These are phyloP conservation scores for Fraxinus dipetala DNA, from an alignment of 305 asterid species.

Conservation along the genomic window DNA sequence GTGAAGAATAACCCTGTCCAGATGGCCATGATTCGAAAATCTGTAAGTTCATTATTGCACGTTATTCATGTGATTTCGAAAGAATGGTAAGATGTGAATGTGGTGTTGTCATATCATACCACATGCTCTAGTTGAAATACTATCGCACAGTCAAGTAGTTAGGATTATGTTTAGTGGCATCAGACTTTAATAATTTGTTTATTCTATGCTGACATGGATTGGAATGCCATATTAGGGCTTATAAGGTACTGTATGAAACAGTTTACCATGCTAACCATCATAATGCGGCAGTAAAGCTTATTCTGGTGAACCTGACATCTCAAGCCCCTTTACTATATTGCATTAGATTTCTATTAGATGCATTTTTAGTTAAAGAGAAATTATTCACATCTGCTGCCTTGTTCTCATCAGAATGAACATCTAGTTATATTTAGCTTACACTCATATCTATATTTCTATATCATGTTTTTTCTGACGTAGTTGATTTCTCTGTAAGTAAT, in stretches of 20 bases:
- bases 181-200: background rate
- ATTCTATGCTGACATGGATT: background rate
- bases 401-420: background rate
- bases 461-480: background rate
- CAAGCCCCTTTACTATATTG: background rate
- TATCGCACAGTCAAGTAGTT: constrained; percentile 2
- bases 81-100: background rate
- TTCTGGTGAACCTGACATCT: background rate
- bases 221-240: background rate
- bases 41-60: constrained; percentile 46
- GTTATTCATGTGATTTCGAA: constrained; percentile 1
- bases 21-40: constrained; percentile 95
- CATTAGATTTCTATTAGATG: background rate
- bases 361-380: background rate
- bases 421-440: background rate
- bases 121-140: background rate
- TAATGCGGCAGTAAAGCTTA: background rate
- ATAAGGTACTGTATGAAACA: background rate
- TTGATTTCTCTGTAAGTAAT: background rate
- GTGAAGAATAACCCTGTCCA: constrained; percentile 86
- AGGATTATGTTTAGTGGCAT: background rate
- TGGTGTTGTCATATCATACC: background rate
- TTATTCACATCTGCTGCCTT: background rate
- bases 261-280: background rate
- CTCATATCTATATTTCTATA: background rate